Conservation (phyloP, 2,329 filamentous ascomycete species). For the Fusarium sp. region DNA sequence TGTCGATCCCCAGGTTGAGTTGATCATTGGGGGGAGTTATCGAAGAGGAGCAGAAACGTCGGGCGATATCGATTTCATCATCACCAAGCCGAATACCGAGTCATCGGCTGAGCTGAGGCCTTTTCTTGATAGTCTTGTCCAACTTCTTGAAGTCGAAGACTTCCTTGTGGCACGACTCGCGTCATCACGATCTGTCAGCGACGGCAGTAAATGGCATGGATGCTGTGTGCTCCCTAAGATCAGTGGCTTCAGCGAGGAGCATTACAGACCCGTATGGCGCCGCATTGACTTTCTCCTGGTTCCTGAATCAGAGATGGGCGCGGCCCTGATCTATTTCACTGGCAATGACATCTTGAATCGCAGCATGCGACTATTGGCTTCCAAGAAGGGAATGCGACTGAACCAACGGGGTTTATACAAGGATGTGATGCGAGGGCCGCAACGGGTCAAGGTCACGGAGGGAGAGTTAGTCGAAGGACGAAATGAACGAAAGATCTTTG, state of each 20-base stretch:
- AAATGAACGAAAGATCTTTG: constrained; percentile 84
- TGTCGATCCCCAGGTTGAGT: constrained; percentile 72
- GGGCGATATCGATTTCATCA: constrained; percentile 86
- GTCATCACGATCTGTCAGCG: constrained; percentile 55
- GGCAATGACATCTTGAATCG: constrained; percentile 96
- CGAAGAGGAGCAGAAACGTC: constrained; percentile 79
- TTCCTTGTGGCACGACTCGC: constrained; percentile 80
- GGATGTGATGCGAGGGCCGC: constrained; percentile 70
- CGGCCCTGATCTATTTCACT: constrained; percentile 92
- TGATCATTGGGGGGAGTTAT: constrained; percentile 86
- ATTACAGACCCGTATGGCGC: constrained; percentile 70
- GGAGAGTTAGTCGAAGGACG: constrained; percentile 78
- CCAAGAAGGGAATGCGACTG: constrained; percentile 82
- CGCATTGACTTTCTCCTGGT: constrained; percentile 88
- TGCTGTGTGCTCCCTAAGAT: constrained; percentile 74
- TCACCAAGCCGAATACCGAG: constrained; percentile 73
- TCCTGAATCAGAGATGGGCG: constrained; percentile 81
- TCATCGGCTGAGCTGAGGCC: constrained; percentile 66
- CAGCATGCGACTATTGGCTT: constrained; percentile 81
- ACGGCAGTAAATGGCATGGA: constrained; percentile 88
- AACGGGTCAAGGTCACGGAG: constrained; percentile 69
- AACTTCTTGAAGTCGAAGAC: constrained; percentile 63
- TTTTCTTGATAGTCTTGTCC: constrained; percentile 72
- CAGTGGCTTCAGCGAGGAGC: constrained; percentile 47
- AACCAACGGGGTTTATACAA: constrained; percentile 85